Evolutionary conservation across 352 stramenopile genomes (phyloP), one percentile per base, ranked within the genome.

Genomic region (Pythium rhizo-oryzae): DNA sequence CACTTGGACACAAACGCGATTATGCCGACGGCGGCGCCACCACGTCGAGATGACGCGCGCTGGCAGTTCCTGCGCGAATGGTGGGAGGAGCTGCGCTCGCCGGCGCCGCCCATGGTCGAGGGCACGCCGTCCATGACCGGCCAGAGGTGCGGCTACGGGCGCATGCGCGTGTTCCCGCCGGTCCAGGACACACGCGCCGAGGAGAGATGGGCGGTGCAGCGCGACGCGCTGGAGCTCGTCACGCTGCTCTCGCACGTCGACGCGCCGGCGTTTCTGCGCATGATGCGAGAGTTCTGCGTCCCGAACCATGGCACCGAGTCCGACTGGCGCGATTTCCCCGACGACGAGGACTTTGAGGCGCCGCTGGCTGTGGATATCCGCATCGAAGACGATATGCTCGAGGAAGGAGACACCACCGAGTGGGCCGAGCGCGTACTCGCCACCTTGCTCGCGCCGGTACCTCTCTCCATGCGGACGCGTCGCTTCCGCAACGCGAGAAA

Each of bases 221-320:
- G 62, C 43, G 62, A 68, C 43, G 62, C 52, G 8, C n/a, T 68
- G 1, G 62, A 68, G 39, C 51, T 67, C 24, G 25, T 61, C 19
- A 12, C 52, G 19, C 41, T 67, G 25, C 52, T 61, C 35, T 52
- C 54, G 24, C 1, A 30, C 5, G 41, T 67, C 9, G 52, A 67
- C 28, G 11, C 51, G 21, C 51, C 21, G 2, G 61, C 61, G 24
- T 67, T 67, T 16, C 44, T 67, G 39, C 18, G 28, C 23, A 61
- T 61, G 18, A 24, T 46, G 39, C 50, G 52, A n/a, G 41, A 58
- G 23, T 47, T 53, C 35, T 58, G 59, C 8, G 12, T 30, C 7
- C 33, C 50, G 4, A 35, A 51, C 33, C 15, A 28, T 12, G 16
- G n/a, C 24, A 44, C 23, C 15, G 21, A 59, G 9, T 28, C n/a